Base-by-base conservation (phyloP, 345 rosid species). In the Tarenaya hassleriana region DNA sequence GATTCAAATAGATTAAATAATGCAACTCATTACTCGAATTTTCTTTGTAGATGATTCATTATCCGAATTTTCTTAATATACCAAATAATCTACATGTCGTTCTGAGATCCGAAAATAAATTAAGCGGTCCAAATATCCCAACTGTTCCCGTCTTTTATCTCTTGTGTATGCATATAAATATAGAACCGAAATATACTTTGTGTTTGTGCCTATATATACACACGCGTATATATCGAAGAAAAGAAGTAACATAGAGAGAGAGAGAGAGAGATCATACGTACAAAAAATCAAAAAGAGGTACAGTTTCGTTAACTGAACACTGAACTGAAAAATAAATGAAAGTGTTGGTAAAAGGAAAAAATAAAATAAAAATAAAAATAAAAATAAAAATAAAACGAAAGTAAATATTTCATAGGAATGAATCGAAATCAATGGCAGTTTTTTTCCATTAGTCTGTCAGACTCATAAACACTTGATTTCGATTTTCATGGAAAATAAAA, bases 251-350 rank as follows among this genome's bases (percentile, higher is more conserved):
- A 4, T 31, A 41, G 5, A 55, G 14, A 15, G 46, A 35, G 43
- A 56, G 42, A 41, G 38, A 60, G 11, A 58, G 52, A 12, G 38
- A 56, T 48, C 56, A 64, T 41, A 56, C 56, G 69, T 56, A 57
- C 52, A 42, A 42, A 50, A 50, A 47, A 57, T 57, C 58, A 42
- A 52, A 43, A 44, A 65, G 43, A 58, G 55, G 69, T 65, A 46
- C 59, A 58, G 64, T 65, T 52, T 58, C 59, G 54, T 58, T 58
- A 65, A 58, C 64, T 58, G 64, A 45, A 59, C 42, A 65, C 60
- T 45, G 69, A 58, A 52, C 64, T 46, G 50, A 41, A 56, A n/a
- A 68, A 45, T 68, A 67, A 68, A 75, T 62, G 70, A 68, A 56
- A 48, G 51, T 60, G 69, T 61, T 46, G 63, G 64, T 60, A 43